These are phyloP conservation scores for Taphrina deformans DNA, from an alignment of 1,139 yeast genomes.

Conservation along the genomic window DNA sequence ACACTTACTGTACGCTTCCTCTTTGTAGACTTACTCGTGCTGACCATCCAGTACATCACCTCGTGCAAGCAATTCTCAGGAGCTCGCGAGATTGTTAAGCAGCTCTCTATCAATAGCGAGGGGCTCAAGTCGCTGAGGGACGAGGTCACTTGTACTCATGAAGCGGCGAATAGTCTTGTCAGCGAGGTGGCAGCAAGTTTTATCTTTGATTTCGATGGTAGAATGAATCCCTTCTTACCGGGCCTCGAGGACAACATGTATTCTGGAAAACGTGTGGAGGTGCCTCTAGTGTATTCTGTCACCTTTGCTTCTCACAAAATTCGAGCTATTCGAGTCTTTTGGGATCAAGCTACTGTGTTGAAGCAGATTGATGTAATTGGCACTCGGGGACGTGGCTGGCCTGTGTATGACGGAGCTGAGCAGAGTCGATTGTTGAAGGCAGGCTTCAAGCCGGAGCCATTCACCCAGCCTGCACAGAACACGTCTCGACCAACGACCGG, in stretches of 20 bases:
- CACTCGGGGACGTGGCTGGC: constrained; percentile 44
- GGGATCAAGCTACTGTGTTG: constrained; percentile 45
- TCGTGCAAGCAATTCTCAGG: constrained; percentile 40
- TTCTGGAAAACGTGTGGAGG: constrained; percentile 41
- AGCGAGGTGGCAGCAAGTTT: constrained; percentile 41
- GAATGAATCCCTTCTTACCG: constrained; percentile 42
- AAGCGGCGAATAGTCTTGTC: constrained; percentile 39
- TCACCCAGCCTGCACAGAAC: not conserved
- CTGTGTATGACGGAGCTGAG: constrained; percentile 41
- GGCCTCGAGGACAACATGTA: constrained; percentile 43
- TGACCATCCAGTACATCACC: constrained; percentile 38
- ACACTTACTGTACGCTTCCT: not conserved
- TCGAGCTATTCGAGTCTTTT: constrained; percentile 40
- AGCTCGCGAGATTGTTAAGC: constrained; percentile 39
- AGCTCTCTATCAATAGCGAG: constrained; percentile 37
- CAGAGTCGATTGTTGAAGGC: constrained; percentile 36
- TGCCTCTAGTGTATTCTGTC: constrained; percentile 42
- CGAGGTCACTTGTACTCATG: constrained; percentile 39
- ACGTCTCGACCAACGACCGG: constrained; percentile 8
- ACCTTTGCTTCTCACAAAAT: constrained; percentile 39
- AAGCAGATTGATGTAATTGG: constrained; percentile 44
- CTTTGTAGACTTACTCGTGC: not conserved
- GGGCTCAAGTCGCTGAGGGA: constrained; percentile 40
- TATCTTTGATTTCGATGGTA: constrained; percentile 41
- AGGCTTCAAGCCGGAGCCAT: not conserved